phyloP scores from a whole-genome alignment of 441 rosid species.

The Jatropha podagrica region DNA sequence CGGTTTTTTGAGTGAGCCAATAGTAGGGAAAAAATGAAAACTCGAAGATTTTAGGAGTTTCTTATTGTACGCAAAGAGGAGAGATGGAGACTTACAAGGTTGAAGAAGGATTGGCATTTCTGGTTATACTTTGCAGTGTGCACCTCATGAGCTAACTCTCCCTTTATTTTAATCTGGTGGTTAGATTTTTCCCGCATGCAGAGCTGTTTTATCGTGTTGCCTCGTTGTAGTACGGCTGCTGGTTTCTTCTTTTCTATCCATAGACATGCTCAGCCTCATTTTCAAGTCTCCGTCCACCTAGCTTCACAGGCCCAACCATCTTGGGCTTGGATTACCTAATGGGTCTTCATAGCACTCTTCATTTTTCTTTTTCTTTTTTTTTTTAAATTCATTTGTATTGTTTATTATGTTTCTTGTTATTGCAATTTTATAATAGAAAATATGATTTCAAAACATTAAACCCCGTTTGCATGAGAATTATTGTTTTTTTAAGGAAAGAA shows the following conservation, averaged over 20 bases:
- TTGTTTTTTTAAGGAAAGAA: too few relatives aligned
- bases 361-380: too few relatives aligned
- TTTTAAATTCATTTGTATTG: too few relatives aligned
- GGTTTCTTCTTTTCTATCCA: neutral
- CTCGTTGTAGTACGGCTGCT: neutral
- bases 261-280: neutral
- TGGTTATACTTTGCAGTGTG: constrained; percentile 33
- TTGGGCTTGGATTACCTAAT: neutral
- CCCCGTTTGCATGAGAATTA: too few relatives aligned
- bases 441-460: too few relatives aligned
- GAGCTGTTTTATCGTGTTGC: neutral
- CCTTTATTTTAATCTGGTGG: neutral
- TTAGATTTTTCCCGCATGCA: neutral
- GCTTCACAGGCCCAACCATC: neutral
- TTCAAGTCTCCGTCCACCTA: neutral
- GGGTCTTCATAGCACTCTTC: neutral
- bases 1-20: constrained; percentile 13
- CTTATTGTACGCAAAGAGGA: constrained; percentile 5
- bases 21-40: constrained; percentile 21
- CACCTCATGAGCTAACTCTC: constrained; percentile 27
- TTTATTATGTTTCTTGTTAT: too few relatives aligned
- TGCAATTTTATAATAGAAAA: too few relatives aligned
- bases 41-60: constrained; percentile 24
- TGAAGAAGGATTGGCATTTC: constrained; percentile 51
- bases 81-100: neutral